Evolutionary conservation across 495 filamentous ascomycete species (phyloP), one percentile per base, ranked within the genome.

Genomic region (Aspergillus bridgeri): DNA sequence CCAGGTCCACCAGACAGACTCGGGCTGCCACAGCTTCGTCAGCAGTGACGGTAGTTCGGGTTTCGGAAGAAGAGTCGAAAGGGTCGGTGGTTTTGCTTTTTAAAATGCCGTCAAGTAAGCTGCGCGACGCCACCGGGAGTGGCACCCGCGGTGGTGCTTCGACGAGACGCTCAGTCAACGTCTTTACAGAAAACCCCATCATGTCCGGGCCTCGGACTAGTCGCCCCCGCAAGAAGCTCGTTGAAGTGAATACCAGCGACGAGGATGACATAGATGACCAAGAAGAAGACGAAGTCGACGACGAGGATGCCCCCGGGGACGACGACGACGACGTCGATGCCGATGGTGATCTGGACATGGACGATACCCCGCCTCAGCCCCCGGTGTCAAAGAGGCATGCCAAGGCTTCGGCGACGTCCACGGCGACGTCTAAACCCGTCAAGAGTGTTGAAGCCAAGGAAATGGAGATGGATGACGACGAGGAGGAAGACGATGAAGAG

Each of bases 91-190:
- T 84, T 68, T 76, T 96, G 48, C 95, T 88, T 25, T 86, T 96
- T 62, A 96, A 91, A 76, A 86, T 93, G 65, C 85, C 90, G 6
- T 83, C 90, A 27, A 88, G 80, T 75, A 94, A 90, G 77, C 79
- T 94, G 53, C 87, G 89, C 33, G 86, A 95, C 69, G 89, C 85
- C 15, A 92, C 86, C 22, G 64, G 68, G 48, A 57, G 67, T 62
- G 67, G 65, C 61, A 65, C 67, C n/a, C 56, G 62, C 24, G 58
- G 52, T 24, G 59, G 56, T 50, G 60, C 61, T 15, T 51, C 68
- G 33, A 38, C 33, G 38, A 70, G 69, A 54, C 74, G 75, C 52
- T 70, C 72, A 27, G 66, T 76, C 58, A 78, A 79, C 65, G 72
- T 71, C 57, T 82, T 82, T 62, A 71, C 72, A 27, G 78, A 80